Percentiles rank a stretch among this genome's conserved stretches.
Conservation (phyloP, 208 protist species). For the Trypanosoma grayi region DNA sequence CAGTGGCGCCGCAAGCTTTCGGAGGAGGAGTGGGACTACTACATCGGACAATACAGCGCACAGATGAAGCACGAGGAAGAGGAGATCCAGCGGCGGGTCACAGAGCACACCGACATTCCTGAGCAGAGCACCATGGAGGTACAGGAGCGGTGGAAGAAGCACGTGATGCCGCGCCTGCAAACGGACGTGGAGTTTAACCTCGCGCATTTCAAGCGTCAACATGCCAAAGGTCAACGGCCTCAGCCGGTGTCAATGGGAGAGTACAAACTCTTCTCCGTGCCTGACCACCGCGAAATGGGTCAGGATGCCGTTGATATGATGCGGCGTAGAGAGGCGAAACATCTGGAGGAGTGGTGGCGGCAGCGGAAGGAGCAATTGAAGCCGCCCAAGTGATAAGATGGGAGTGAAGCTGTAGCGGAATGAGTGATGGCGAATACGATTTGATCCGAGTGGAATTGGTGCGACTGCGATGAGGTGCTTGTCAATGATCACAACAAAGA, state of each 20-base stretch:
- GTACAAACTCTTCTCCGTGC: constrained; percentile 78
- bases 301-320: constrained; percentile 84
- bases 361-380: constrained; percentile 70
- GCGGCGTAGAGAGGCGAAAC: constrained; percentile 57
- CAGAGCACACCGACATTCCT: constrained; percentile 54
- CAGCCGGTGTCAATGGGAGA: constrained; percentile 45
- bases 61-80: constrained; percentile 81
- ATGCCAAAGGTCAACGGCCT: constrained; percentile 29
- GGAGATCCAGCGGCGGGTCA: constrained; percentile 45
- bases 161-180: constrained; percentile 69
- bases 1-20: constrained; percentile 75
- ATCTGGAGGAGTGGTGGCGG: constrained; percentile 75
- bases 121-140: constrained; percentile 58
- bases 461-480: too few species aligned
- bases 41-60: constrained; percentile 64
- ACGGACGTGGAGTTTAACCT: constrained; percentile 82
- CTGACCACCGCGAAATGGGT: constrained; percentile 61
- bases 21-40: constrained; percentile 78
- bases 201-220: constrained; percentile 58
- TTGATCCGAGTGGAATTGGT: too few species aligned
- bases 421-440: too few species aligned
- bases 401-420: too few species aligned
- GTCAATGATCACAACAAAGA: too few species aligned
- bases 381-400: constrained; percentile 42
- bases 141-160: constrained; percentile 67